Base-by-base conservation (phyloP, 2,329 filamentous ascomycete species). In the Neonectria sp. region DNA sequence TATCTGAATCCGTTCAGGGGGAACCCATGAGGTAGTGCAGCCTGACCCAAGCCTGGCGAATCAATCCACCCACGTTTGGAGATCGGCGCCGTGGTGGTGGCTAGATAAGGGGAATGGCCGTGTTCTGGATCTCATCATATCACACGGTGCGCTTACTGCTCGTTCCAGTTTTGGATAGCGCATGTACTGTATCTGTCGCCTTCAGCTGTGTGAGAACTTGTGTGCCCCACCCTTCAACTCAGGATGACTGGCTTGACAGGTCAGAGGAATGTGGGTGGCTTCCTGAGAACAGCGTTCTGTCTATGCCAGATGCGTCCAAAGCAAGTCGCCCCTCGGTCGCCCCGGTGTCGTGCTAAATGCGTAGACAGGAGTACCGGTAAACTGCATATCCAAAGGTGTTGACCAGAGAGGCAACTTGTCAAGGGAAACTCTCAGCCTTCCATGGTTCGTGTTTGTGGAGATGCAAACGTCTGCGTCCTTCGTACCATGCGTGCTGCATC, bases 61-160 rank as follows among this genome's bases (percentile, higher is more conserved):
- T 79, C 78, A 79, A 74, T 66, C 59, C 60, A 63, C 76, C 77
- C 78, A 79, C 78, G 78, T 79, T 75, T 75, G 70, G 56, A 77
- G 73, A 75, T 76, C 69, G 62, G 17, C 71, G 31, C 59, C 58
- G 8, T 40, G 62, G 35, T 35, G 45, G 43, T 62, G 45, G 57
- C 51, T 59, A 70, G 73, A 72, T 74, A 74, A 76, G 74, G 60
- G 65, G 57, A 53, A 13, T 24, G 52, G 21, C 51, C 31, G 15
- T 29, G 53, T 35, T 11, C 37, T 43, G 53, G 8, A 45, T 43
- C 53, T 56, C 35, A 45, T n/a, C 53, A 46, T 40, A 58, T 55
- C 63, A 62, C 51, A 51, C 63, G 24, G 63, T 45, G 52, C n/a
- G 27, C 46, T 55, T 43, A 52, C 55, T 56, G 56, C 40, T 27